Percentiles rank a stretch among this genome's conserved stretches.
These are phyloP conservation scores for Umbellularia californica DNA, from an alignment of 164 flowering plant genomes.

Conservation along the genomic window DNA sequence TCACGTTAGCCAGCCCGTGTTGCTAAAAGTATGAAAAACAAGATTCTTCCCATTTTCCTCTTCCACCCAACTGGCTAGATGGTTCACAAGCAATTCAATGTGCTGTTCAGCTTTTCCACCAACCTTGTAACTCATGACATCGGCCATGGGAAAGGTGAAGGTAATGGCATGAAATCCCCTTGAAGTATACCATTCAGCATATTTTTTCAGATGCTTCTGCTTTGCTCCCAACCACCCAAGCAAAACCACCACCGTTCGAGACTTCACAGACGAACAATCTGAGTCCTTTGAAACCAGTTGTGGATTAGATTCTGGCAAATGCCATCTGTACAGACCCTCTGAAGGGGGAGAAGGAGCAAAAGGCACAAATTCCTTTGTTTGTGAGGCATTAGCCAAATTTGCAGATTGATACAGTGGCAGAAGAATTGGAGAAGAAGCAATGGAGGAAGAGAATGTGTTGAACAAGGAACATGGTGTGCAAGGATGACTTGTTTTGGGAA, in stretches of 20 bases:
- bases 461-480: constrained; percentile 8
- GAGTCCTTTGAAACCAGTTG: constrained; percentile 36
- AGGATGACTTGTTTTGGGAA: constrained; percentile 20
- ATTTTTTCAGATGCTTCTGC: constrained; percentile 87
- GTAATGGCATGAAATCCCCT: constrained; percentile 93
- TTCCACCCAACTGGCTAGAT: constrained; percentile 76
- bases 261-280: constrained; percentile 60
- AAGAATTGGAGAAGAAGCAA: constrained; percentile 39
- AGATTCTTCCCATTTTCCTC: constrained; percentile 73
- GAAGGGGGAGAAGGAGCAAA: constrained; percentile 28
- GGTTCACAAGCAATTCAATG: constrained; percentile 72
- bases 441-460: constrained; percentile 14
- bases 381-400: constrained; percentile 47
- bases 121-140: constrained; percentile 71
- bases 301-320: constrained; percentile 59
- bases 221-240: constrained; percentile 98
- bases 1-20: constrained; percentile 99
- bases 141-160: constrained; percentile 90
- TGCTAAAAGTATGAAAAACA: constrained; percentile 92
- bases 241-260: constrained; percentile 82
- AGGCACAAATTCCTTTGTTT: constrained; percentile 25
- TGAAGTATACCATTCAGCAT: constrained; percentile 95
- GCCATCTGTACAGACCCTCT: constrained; percentile 83
- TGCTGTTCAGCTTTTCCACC: constrained; percentile 92
- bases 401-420: constrained; percentile 53